These are phyloP conservation scores for Penicillium mononematosum DNA, from an alignment of 495 filamentous ascomycete species.

Conservation along the genomic window DNA sequence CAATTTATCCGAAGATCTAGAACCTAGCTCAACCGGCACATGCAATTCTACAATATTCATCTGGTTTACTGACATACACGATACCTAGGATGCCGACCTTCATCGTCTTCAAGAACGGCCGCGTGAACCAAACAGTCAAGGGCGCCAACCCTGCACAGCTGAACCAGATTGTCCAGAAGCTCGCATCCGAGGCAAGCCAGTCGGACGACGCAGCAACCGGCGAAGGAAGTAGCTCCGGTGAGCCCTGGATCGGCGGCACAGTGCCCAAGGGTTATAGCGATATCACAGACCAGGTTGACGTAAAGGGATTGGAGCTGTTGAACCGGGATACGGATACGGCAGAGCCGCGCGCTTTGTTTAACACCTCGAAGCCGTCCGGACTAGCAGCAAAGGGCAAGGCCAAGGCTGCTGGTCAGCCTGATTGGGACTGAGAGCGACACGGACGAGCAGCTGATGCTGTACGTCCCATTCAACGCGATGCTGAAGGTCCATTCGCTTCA, in stretches of 20 bases:
- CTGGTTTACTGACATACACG: neutral
- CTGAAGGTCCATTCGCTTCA: slow-evolving; percentile 89
- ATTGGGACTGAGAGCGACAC: slow-evolving; percentile 99
- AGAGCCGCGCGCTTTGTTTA: slow-evolving; percentile 68
- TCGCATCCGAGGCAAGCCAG: slow-evolving; percentile 66
- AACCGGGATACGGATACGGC: slow-evolving; percentile 76
- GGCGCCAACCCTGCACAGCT: slow-evolving; percentile 73
- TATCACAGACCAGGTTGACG: slow-evolving; percentile 76
- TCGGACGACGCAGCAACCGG: slow-evolving; percentile 45
- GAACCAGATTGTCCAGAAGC: slow-evolving; percentile 65
- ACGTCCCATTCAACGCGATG: slow-evolving; percentile 82
- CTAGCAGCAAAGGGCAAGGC: slow-evolving; percentile 61
- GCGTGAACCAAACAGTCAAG: slow-evolving; percentile 63
- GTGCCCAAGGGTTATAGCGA: slow-evolving; percentile 79
- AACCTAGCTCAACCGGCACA: neutral
- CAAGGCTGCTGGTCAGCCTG: slow-evolving; percentile 48
- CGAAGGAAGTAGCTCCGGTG: slow-evolving; percentile 40
- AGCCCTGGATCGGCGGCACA: slow-evolving; percentile 67
- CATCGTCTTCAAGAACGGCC: slow-evolving; percentile 79
- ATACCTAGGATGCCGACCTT: slow-evolving; percentile 65
- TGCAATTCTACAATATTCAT: neutral
- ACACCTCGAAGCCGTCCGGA: slow-evolving; percentile 61
- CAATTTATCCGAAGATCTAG: neutral
- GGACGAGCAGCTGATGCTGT: slow-evolving; percentile 97
- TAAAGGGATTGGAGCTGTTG: slow-evolving; percentile 78